Conservation (phyloP, 78 protist species). For the Carpediemonas membranifera region DNA sequence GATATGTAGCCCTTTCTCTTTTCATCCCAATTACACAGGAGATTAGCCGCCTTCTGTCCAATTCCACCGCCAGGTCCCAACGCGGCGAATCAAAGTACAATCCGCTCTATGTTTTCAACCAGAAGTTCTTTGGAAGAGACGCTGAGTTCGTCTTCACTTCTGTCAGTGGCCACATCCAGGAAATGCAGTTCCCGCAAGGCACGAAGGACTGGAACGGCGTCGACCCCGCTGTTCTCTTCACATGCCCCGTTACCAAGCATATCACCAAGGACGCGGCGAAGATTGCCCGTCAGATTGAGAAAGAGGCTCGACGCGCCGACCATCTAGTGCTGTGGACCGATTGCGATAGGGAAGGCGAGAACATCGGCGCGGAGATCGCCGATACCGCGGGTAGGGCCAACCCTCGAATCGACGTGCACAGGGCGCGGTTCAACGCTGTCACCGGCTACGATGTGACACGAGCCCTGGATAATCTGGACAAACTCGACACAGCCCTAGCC, state of each 20-base stretch:
- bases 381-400: slow-evolving; percentile 28
- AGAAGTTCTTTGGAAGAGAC: no score
- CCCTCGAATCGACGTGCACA: slow-evolving; percentile 19
- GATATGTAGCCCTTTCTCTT: no score
- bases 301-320: slow-evolving; percentile 8
- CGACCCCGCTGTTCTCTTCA: slow-evolving; percentile 58
- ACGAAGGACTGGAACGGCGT: slow-evolving; percentile 39
- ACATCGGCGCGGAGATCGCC: slow-evolving; percentile 81
- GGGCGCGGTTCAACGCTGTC: slow-evolving; percentile 83
- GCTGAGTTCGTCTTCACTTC: slow-evolving; percentile 64
- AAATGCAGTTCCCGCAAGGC: slow-evolving; percentile 39
- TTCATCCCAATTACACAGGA: no score
- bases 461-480: background rate
- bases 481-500: background rate
- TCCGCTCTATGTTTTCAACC: slow-evolving; percentile 40
- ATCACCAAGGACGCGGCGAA: slow-evolving; percentile 5
- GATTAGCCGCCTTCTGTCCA: no score
- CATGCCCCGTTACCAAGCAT: slow-evolving; percentile 39
- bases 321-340: slow-evolving; percentile 84
- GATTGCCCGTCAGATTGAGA: background rate
- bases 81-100: slow-evolving; percentile 49
- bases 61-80: no score
- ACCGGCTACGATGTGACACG: slow-evolving; percentile 5
- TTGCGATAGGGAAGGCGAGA: slow-evolving; percentile 93
- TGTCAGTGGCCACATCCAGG: slow-evolving; percentile 78